These are phyloP conservation scores for Mycena floridula DNA, from an alignment of 768 basidiomycete species.

Conservation along the genomic window DNA sequence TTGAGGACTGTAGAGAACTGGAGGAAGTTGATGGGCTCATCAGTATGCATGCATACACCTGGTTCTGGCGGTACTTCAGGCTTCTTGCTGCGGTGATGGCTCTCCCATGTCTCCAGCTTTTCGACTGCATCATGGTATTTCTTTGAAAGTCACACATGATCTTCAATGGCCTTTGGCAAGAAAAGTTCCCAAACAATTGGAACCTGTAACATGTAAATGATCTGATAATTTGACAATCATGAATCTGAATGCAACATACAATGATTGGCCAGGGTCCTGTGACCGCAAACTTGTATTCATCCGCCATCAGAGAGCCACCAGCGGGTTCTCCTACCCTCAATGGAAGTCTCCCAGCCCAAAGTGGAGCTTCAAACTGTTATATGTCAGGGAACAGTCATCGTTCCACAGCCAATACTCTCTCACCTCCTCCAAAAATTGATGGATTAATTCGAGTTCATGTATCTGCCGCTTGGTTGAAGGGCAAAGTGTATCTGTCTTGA, in stretches of 20 bases:
- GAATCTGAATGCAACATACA: slow-evolving; percentile 9
- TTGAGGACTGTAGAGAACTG: slow-evolving; percentile 10
- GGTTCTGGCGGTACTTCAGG: slow-evolving; percentile 6
- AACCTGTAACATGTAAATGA: slow-evolving; percentile 8
- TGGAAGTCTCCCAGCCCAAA: slow-evolving; percentile 21
- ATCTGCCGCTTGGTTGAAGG: background rate
- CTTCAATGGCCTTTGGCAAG: background rate
- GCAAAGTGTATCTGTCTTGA: slow-evolving; percentile 5
- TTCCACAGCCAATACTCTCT: background rate
- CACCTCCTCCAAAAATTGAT: slow-evolving; percentile 13
- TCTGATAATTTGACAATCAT: background rate
- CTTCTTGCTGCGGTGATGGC: too few species aligned
- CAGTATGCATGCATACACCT: slow-evolving; percentile 3
- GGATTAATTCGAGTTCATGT: slow-evolving; percentile 17
- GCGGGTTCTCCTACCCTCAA: slow-evolving; percentile 21
- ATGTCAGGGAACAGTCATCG: background rate
- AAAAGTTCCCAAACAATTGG: slow-evolving; percentile 17
- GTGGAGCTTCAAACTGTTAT: slow-evolving; percentile 18
- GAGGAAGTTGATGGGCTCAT: slow-evolving; percentile 10
- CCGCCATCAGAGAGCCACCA: slow-evolving; percentile 20
- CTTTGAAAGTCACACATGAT: slow-evolving; percentile 1
- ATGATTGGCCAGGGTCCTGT: slow-evolving; percentile 16
- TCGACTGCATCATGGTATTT: too few species aligned
- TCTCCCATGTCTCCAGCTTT: too few species aligned
- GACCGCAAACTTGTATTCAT: slow-evolving; percentile 22